phyloP scores from a whole-genome alignment of 208 protist species.

The Blechomonas ayalai region DNA sequence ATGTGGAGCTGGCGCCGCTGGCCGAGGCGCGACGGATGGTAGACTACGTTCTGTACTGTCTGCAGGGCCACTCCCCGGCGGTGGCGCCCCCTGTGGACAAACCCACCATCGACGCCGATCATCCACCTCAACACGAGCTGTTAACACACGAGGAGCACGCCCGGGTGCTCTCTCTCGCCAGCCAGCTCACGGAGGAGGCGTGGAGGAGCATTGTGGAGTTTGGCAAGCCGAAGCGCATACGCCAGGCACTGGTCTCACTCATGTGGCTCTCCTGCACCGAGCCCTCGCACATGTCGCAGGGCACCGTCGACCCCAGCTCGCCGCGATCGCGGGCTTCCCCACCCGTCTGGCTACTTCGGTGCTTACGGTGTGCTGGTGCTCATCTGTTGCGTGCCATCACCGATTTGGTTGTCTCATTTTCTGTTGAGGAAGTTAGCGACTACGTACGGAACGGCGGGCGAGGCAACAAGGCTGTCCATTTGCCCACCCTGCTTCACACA shows the following conservation, averaged over 20 bases:
- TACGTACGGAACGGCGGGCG: neutral
- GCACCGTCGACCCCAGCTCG: neutral
- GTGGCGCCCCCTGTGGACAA: slow-evolving; percentile 7
- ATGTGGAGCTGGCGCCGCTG: slow-evolving; percentile 12
- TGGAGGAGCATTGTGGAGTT: slow-evolving; percentile 53
- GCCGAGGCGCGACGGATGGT: slow-evolving; percentile 27
- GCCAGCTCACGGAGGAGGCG: slow-evolving; percentile 35
- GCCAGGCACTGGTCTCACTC: slow-evolving; percentile 38
- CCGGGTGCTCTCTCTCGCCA: slow-evolving; percentile 18
- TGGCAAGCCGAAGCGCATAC: slow-evolving; percentile 34
- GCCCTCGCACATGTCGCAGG: neutral
- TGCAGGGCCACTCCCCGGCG: slow-evolving; percentile 7
- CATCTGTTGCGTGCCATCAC: slow-evolving; percentile 54
- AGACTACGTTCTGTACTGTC: slow-evolving; percentile 25
- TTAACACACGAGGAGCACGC: neutral
- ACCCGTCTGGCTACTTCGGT: slow-evolving; percentile 33
- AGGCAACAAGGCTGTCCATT: neutral
- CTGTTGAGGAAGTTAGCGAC: slow-evolving; percentile 13
- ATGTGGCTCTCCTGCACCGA: slow-evolving; percentile 14
- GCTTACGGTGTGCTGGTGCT: slow-evolving; percentile 29
- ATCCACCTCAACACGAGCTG: neutral
- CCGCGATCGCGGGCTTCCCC: neutral
- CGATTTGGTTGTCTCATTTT: slow-evolving; percentile 35
- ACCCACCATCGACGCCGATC: neutral
- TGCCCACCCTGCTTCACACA: slow-evolving; percentile 10